Conservation (phyloP, 306 rosid genomes). For the Casuarina equisetifolia region DNA sequence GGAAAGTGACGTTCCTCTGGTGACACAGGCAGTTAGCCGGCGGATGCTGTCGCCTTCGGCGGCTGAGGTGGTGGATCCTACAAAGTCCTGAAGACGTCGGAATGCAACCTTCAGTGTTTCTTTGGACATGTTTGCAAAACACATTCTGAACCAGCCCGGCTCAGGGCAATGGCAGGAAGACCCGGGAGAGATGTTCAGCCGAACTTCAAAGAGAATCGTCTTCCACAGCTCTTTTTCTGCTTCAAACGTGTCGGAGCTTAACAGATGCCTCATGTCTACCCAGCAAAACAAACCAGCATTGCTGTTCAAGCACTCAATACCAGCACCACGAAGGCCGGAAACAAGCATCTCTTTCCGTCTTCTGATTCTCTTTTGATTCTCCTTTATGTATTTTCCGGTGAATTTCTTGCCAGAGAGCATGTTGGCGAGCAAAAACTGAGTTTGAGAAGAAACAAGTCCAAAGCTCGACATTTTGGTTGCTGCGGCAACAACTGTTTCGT, state of each 20-base stretch:
- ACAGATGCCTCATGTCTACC: slow-evolving; percentile 78
- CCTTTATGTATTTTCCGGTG: slow-evolving; percentile 39
- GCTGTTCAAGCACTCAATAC: slow-evolving; percentile 60
- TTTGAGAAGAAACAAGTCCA: slow-evolving; percentile 73
- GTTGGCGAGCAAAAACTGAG: slow-evolving; percentile 58
- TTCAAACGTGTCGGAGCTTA: slow-evolving; percentile 47
- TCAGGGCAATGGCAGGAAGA: slow-evolving; percentile 82
- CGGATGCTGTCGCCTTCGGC: too few species aligned
- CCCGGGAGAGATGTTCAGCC: slow-evolving; percentile 77
- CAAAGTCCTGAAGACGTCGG: slow-evolving; percentile 51
- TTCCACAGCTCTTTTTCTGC: slow-evolving; percentile 83
- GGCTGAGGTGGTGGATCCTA: slow-evolving; percentile 1
- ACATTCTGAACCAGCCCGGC: slow-evolving; percentile 91
- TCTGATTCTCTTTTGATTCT: slow-evolving; percentile 43
- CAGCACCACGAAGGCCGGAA: slow-evolving; percentile 48
- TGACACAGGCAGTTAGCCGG: background rate
- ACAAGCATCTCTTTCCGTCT: slow-evolving; percentile 50
- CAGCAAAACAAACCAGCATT: slow-evolving; percentile 82
- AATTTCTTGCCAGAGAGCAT: slow-evolving; percentile 54
- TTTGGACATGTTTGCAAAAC: slow-evolving; percentile 81
- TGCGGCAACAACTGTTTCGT: slow-evolving; percentile 41
- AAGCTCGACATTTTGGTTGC: slow-evolving; percentile 98
- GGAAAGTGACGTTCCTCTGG: slow-evolving; percentile 12
- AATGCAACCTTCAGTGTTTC: slow-evolving; percentile 62
- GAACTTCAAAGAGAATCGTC: slow-evolving; percentile 47